A percentile compares a stretch with the other conserved stretches of the same genome.
These are phyloP conservation scores for Arxiozyma telluris DNA, from an alignment of 1,139 yeast species.

Conservation along the genomic window DNA sequence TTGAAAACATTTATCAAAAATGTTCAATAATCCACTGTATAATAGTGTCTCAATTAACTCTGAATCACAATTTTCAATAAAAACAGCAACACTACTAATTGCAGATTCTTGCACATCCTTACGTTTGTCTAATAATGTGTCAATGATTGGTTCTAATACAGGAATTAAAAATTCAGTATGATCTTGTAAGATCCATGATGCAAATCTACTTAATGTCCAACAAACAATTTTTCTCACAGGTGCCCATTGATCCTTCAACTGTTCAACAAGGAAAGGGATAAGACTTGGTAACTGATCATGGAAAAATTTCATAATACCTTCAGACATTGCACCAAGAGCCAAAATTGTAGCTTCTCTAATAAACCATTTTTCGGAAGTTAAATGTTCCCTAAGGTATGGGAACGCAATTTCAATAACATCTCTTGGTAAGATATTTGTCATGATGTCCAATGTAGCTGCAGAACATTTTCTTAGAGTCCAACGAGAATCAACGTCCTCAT, in stretches of 20 bases:
- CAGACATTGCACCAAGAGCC: conserved; percentile 92
- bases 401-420: conserved; percentile 59
- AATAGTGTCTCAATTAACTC: conserved; percentile 45
- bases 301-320: conserved; percentile 71
- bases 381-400: conserved; percentile 66
- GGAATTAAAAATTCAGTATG: conserved; percentile 66
- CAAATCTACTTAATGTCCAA: conserved; percentile 87
- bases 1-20: conserved; percentile 64
- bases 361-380: conserved; percentile 71
- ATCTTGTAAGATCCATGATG: conserved; percentile 70
- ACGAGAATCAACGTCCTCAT: conserved; percentile 39
- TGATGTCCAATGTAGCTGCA: conserved; percentile 82
- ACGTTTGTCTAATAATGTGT: conserved; percentile 69
- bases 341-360: conserved; percentile 86
- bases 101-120: conserved; percentile 94
- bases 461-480: conserved; percentile 93
- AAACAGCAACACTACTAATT: conserved; percentile 74
- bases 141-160: conserved; percentile 66
- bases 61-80: conserved; percentile 68
- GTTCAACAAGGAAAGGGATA: conserved; percentile 76
- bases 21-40: conserved; percentile 57
- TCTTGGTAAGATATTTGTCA: conserved; percentile 61
- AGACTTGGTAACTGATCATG: conserved; percentile 67
- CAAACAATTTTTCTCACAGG: conserved; percentile 88
- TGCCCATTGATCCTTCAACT: conserved; percentile 67